These are phyloP conservation scores for Citrus sp. DNA, from an alignment of 345 rosid genomes.

Conservation along the genomic window DNA sequence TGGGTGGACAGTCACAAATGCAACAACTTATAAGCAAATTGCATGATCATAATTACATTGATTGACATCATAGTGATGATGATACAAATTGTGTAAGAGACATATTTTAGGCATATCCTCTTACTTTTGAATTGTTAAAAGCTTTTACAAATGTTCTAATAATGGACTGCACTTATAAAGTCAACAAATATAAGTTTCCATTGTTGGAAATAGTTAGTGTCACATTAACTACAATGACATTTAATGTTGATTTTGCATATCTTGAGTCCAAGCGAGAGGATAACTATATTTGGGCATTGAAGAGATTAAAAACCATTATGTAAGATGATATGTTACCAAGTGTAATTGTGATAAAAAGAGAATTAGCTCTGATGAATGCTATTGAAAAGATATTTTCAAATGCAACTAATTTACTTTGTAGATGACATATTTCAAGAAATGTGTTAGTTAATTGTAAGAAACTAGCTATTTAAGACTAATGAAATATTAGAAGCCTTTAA, in stretches of 20 bases:
- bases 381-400: not conserved
- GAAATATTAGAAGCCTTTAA: slow-evolving; percentile 6
- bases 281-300: slow-evolving; percentile 8
- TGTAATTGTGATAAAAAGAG: slow-evolving; percentile 8
- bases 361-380: slow-evolving; percentile 2
- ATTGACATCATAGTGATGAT: slow-evolving; percentile 11
- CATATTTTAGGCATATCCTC: slow-evolving; percentile 9
- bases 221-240: slow-evolving; percentile 9
- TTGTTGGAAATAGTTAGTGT: slow-evolving; percentile 14
- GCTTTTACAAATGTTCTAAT: not conserved
- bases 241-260: slow-evolving; percentile 9
- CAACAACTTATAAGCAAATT: slow-evolving; percentile 7
- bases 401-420: slow-evolving; percentile 1
- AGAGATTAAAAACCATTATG: slow-evolving; percentile 11
- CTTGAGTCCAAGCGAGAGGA: slow-evolving; percentile 9
- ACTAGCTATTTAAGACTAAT: not conserved
- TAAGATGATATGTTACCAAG: not conserved
- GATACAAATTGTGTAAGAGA: not conserved
- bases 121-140: not conserved
- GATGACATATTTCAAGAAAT: slow-evolving; percentile 10
- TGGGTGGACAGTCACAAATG: not conserved
- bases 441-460: not conserved
- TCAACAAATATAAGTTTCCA: not conserved
- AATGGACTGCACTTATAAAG: not conserved
- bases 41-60: not conserved